Base-by-base conservation (phyloP, 345 rosid genomes). In the Conringia planisiliqua region DNA sequence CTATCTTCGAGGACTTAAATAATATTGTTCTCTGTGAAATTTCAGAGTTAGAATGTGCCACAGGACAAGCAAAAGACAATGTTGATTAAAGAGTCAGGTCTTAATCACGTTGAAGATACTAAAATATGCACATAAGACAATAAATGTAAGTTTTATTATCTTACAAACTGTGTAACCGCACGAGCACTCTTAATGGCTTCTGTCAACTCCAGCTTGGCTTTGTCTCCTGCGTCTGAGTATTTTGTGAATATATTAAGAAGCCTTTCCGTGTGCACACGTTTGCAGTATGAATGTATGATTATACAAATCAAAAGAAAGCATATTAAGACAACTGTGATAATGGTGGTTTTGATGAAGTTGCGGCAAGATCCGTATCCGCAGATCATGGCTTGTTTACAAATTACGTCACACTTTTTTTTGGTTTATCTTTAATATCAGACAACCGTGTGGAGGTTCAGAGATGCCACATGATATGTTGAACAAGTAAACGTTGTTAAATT, bases 251-350 rank as follows among this genome's bases (percentile, higher is more conserved):
- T 18, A 4, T 5, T 36, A 20, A 11, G 46, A 38, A 61, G 30
- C 50, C 63, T 66, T 58, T 46, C 60, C 78, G 59, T 74, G 51
- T 66, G 50, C 48, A 71, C 62, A 71, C 76, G 76, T 27, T 61
- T 72, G 54, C 61, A 42, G 39, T 5, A 26, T 26, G 39, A 17
- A 24, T 72, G 24, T 29, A 50, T 38, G 52, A 29, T 20, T 64
- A 52, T 73, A 51, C 40, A 51, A 51, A 62, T 29, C 4, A 62
- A 40, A 71, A 26, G 16, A 51, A 11, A 14, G 20, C 18, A 35
- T 71, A 11, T 38, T 51, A 24, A 12, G 40, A 61, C 66, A 60
- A 48, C 6, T 10, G 61, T 59, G 42, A 48, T 50, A 62, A 52
- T 72, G 22, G 27, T 62, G 22, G 32, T 27, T 62, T 13, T 32